Base-by-base conservation (phyloP, 1,284 basidiomycete species). In the Moesziomyces sp. region DNA sequence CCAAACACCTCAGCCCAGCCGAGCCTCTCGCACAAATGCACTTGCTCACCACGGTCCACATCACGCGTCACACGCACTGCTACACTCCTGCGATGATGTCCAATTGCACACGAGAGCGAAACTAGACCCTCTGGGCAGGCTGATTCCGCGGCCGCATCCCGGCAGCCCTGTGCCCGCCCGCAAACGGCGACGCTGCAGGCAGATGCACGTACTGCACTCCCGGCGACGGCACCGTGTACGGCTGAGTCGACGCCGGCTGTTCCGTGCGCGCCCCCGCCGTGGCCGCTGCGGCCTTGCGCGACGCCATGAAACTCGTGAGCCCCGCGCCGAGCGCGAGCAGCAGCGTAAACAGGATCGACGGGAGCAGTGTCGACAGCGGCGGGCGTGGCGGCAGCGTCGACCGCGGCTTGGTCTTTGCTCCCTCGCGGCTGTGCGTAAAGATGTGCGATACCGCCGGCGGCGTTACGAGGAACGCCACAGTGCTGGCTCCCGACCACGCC, bases 281-380 rank as follows among this genome's bases (percentile, higher is more conserved):
- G 5, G 30, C 35, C 3, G 62, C 38, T 18, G 46, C 67, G 0
- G 61, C 45, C 21, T 49, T 38, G 10, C 74, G 58, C 2, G 48
- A 46, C 2, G 69, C 68, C 8, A 76, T 40, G 38, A 77, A 71
- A 19, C 68, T 76, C 3, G 55, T 70, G 24, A 81, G 30, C 5
- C 76, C 74, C 0, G 79, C 78, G 13, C 77, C 72, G 7, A 81
- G 23, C 8, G 79, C 79, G 13, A 81, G 57, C 35, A 81, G 13
- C 30, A 79, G 47, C 3, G 79, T 81, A 43, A 81, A 71, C 24
- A 78, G 44, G 50, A 81, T 79, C 48, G 74, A 76, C 0, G 79
- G 76, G 24, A 81, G 26, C 26, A 81, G 58, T 9, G 68, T 60
- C 38, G 76, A 77, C 7, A 81, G 63, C 23, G 79, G 79, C 9